Percentiles rank a stretch among this genome's conserved stretches.
Evolutionary conservation across 768 basidiomycete genomes (phyloP).

Genomic region (Xerocomellus dryophilus): DNA sequence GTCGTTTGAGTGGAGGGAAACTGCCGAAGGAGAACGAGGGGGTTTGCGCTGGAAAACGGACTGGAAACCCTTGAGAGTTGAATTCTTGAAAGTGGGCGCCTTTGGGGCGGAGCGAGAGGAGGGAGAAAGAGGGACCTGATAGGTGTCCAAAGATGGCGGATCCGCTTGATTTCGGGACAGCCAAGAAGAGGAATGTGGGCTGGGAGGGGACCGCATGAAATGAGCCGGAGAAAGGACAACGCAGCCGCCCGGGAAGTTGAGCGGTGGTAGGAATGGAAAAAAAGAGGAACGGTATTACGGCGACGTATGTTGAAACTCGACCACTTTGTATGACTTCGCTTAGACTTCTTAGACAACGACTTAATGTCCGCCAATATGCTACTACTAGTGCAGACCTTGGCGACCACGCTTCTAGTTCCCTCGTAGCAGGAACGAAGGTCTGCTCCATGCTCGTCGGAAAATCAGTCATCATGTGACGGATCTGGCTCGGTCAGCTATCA

Average conservation of each 20-base stretch:
- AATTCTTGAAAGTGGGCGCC: slow-evolving; percentile 34
- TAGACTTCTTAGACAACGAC: background rate
- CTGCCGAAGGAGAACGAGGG: slow-evolving; percentile 43
- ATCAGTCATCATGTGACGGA: too few species aligned
- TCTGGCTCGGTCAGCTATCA: too few species aligned
- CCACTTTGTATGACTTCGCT: slow-evolving; percentile 1
- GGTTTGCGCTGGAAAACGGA: slow-evolving; percentile 51
- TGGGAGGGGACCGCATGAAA: slow-evolving; percentile 36
- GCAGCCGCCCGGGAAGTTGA: too few species aligned
- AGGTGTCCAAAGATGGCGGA: slow-evolving; percentile 36
- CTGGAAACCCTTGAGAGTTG: slow-evolving; percentile 40
- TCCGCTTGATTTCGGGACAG: slow-evolving; percentile 36
- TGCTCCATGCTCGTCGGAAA: too few species aligned
- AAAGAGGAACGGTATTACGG: slow-evolving; percentile 1
- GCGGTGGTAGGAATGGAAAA: background rate
- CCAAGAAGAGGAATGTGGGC: slow-evolving; percentile 34
- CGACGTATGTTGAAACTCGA: slow-evolving; percentile 3
- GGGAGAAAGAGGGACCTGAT: slow-evolving; percentile 40
- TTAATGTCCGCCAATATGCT: background rate
- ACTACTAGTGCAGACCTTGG: too few species aligned
- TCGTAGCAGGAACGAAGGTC: too few species aligned
- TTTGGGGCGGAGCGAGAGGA: slow-evolving; percentile 36
- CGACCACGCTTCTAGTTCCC: too few species aligned
- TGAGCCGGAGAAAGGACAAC: background rate
- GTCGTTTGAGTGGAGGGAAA: slow-evolving; percentile 48